These are phyloP conservation scores for Craterostigma plantagineum DNA, from an alignment of 257 asterid genomes.

Conservation along the genomic window DNA sequence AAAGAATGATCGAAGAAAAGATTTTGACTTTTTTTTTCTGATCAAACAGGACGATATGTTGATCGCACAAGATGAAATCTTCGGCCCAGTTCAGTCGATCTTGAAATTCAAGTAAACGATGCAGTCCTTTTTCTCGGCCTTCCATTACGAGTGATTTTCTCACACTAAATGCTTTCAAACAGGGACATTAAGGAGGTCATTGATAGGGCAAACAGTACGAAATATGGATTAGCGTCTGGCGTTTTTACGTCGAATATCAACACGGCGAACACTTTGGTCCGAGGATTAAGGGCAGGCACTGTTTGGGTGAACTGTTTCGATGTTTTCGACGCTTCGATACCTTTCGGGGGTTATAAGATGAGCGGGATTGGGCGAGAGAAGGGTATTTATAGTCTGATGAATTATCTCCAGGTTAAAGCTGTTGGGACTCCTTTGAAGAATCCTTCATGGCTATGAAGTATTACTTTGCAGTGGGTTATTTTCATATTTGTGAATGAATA, in stretches of 20 bases:
- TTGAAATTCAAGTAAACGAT: conserved; percentile 67
- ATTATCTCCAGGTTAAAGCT: conserved; percentile 69
- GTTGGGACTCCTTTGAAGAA: conserved; percentile 48
- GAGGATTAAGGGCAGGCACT: conserved; percentile 56
- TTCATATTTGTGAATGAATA: too few relatives aligned
- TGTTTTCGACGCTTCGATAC: conserved; percentile 49
- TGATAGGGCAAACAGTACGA: conserved; percentile 40
- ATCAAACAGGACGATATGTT: conserved; percentile 41
- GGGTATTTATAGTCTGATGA: conserved; percentile 48
- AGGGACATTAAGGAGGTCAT: conserved; percentile 61
- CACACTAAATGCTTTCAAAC: too few relatives aligned
- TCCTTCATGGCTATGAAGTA: conserved; percentile 43
- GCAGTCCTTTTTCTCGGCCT: too few relatives aligned
- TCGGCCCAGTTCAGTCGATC: conserved; percentile 70
- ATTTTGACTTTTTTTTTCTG: background rate
- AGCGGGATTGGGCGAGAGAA: conserved; percentile 73
- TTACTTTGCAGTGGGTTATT: too few relatives aligned
- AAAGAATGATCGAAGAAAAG: too few relatives aligned
- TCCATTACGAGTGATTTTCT: too few relatives aligned
- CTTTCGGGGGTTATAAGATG: conserved; percentile 86
- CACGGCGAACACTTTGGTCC: conserved; percentile 46
- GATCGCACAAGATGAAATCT: conserved; percentile 65
- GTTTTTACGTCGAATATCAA: conserved; percentile 42
- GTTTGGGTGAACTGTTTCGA: conserved; percentile 69
- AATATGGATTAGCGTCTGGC: conserved; percentile 71